A percentile compares a stretch with the other conserved stretches of the same genome.
These are phyloP conservation scores for Aspergillus ochraceoroseus DNA, from an alignment of 2,329 filamentous ascomycete species.

Conservation along the genomic window DNA sequence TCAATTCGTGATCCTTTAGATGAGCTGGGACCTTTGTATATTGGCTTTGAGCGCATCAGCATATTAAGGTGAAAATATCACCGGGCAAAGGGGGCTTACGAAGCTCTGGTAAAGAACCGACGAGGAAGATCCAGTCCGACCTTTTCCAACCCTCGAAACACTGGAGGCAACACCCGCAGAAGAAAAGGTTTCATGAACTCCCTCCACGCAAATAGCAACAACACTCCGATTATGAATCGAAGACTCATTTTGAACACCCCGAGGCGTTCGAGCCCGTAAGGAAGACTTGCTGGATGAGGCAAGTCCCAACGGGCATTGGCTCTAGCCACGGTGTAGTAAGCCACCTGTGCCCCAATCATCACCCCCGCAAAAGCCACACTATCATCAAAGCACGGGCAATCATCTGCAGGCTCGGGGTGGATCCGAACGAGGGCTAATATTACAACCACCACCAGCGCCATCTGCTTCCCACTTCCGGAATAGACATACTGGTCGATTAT, in stretches of 20 bases:
- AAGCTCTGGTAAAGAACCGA: constrained; percentile 85
- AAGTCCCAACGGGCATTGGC: constrained; percentile 51
- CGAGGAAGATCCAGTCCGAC: constrained; percentile 75
- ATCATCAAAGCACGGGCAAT: constrained; percentile 96
- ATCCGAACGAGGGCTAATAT: constrained; percentile 76
- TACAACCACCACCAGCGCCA: constrained; percentile 58
- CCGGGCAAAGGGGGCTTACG: constrained; percentile 44
- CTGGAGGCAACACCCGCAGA: constrained; percentile 70
- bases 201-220: constrained; percentile 83
- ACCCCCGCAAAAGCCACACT: constrained; percentile 90
- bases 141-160: constrained; percentile 81
- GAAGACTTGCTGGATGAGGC: constrained; percentile 56
- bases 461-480: constrained; percentile 58
- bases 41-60: constrained; percentile 44
- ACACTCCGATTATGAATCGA: constrained; percentile 72
- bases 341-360: constrained; percentile 75
- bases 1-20: constrained; percentile 75
- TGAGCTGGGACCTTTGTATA: constrained; percentile 77
- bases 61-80: not conserved
- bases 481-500: constrained; percentile 67
- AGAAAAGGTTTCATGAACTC: constrained; percentile 81
- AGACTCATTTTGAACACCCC: constrained; percentile 60
- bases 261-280: constrained; percentile 62
- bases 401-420: constrained; percentile 92
- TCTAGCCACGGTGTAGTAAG: constrained; percentile 73